phyloP scores from a whole-genome alignment of 2,329 filamentous ascomycete genomes.

The Trichoderma cornu-damae region DNA sequence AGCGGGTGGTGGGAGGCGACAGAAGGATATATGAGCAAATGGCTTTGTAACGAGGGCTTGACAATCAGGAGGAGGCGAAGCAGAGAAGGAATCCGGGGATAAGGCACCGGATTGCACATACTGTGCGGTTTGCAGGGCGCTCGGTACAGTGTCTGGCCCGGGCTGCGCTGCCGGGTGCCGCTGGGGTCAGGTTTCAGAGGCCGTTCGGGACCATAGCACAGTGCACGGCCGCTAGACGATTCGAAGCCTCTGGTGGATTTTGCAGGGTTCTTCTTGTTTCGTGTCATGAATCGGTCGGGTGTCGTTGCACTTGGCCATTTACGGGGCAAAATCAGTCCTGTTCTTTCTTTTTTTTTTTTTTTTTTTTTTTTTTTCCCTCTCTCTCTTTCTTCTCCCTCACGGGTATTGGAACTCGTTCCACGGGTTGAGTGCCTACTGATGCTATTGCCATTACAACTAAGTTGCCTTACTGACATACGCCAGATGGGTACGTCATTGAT shows the following conservation, averaged over 20 bases:
- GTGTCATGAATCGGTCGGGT: background rate
- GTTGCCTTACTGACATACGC: no score
- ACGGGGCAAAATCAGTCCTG: background rate
- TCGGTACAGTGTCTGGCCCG: background rate
- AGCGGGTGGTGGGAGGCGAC: background rate
- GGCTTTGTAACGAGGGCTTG: background rate
- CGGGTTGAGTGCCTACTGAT: no score
- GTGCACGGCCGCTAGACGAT: background rate
- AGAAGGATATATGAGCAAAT: background rate
- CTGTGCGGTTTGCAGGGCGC: background rate
- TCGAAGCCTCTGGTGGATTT: background rate
- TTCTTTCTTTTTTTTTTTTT: no score
- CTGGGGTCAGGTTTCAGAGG: background rate
- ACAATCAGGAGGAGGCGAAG: slow-evolving; percentile 18
- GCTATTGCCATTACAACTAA: no score
- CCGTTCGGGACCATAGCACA: background rate
- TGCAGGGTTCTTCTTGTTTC: background rate
- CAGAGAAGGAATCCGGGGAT: slow-evolving; percentile 16
- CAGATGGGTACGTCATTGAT: slow-evolving; percentile 12
- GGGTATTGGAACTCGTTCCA: no score
- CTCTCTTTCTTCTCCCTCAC: background rate
- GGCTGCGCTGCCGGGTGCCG: background rate
- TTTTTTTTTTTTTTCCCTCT: no score
- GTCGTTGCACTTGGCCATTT: background rate
- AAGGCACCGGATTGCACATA: slow-evolving; percentile 4